A percentile compares a stretch with the other conserved stretches of the same genome.
Evolutionary conservation across 192 early-diverging fungal species (phyloP).

Genomic region (Rhizoclosmatium globosum): DNA sequence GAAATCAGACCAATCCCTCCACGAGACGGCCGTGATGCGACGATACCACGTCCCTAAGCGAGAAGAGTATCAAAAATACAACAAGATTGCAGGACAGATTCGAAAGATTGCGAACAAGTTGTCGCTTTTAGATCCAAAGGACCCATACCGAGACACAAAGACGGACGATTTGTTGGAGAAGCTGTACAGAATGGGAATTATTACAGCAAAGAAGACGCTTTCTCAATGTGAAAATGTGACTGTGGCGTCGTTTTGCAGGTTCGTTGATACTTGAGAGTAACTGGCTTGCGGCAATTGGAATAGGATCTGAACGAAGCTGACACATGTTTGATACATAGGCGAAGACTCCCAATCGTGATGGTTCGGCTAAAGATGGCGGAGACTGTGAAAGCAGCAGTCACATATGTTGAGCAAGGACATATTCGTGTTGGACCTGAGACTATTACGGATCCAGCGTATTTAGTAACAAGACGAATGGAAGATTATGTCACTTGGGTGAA

Average conservation of each 20-base stretch:
- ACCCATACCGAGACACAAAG: slow-evolving; percentile 78
- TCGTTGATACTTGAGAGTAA: neutral
- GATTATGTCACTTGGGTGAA: slow-evolving; percentile 99
- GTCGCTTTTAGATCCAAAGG: slow-evolving; percentile 83
- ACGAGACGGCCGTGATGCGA: slow-evolving; percentile 87
- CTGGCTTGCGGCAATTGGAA: neutral
- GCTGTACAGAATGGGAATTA: slow-evolving; percentile 85
- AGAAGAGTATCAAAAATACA: slow-evolving; percentile 90
- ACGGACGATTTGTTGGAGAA: slow-evolving; percentile 85
- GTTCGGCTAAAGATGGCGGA: slow-evolving; percentile 95
- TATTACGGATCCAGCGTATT: slow-evolving; percentile 88
- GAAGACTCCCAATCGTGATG: slow-evolving; percentile 91
- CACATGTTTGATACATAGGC: slow-evolving; percentile 42
- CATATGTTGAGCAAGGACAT: slow-evolving; percentile 94
- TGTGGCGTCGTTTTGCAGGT: slow-evolving; percentile 86
- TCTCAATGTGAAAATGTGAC: slow-evolving; percentile 81
- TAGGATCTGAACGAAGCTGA: neutral
- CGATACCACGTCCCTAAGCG: slow-evolving; percentile 87
- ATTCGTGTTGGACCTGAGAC: slow-evolving; percentile 91
- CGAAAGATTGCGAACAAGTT: slow-evolving; percentile 84
- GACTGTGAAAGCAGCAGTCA: slow-evolving; percentile 88
- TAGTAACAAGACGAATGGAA: slow-evolving; percentile 89
- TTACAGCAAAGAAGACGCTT: slow-evolving; percentile 80
- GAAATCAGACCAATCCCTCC: slow-evolving; percentile 84
- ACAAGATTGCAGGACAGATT: slow-evolving; percentile 81